Base-by-base conservation (phyloP, 306 rosid genomes). In the Sphenostylis stenocarpa region DNA sequence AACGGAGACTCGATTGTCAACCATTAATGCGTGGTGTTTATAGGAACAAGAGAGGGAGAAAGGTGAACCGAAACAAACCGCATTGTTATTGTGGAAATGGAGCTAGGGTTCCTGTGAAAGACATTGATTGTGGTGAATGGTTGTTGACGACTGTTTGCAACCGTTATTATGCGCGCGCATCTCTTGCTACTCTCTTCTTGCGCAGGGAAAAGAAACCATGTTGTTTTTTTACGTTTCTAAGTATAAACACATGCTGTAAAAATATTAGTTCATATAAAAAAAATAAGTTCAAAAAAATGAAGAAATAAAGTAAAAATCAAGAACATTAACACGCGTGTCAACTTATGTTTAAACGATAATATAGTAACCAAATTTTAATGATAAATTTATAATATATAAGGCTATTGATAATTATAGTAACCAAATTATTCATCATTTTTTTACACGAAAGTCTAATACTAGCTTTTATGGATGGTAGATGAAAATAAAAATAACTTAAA, bases 21-120 rank as follows among this genome's bases (percentile, higher is more conserved):
- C 41, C 76, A 51, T 41, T 41, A 78, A 44, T n/a, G 49, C 66
- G 53, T 29, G 21, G 34, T 48, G 75, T 68, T 51, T 38, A 9
- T 15, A 14, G 51, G 38, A 28, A 71, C 0, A 57, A 10, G 15
- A 63, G 49, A 33, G n/a, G 5, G 43, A 6, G 34, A 56, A 12
- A 29, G 3, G 72, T 77, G 81, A 52, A 60, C 44, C 52, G 74
- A 62, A 53, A 62, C 20, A 34, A 77, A 87, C 82, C 85, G 89
- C 81, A 81, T 80, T 8, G 9, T 38, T 38, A 38, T 7, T 77
- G 82, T n/a, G 67, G 24, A 26, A 67, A 36, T 19, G 31, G 41
- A 52, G 44, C 72, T 67, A 78, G 87, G 81, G 23, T 66, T 66
- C 23, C 39, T 80, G 26, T 61, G 43, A 13, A 11, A 12, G 28